Evolutionary conservation across 345 rosid species (phyloP).

Genomic region (Gossypium longicalyx): DNA sequence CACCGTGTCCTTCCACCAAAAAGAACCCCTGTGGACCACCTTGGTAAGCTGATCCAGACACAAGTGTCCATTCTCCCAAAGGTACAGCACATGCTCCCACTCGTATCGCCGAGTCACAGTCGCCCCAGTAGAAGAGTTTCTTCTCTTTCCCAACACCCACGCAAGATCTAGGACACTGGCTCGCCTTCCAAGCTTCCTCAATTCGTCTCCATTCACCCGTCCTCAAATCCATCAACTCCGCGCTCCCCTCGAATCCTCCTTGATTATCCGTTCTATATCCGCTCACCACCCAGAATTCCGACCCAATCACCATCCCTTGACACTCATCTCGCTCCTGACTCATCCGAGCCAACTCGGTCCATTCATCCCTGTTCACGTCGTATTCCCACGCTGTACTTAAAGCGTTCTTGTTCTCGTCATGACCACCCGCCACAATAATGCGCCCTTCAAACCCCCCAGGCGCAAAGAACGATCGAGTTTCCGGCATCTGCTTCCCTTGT

Average conservation of each 20-base stretch:
- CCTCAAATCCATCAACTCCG: constrained; percentile 29
- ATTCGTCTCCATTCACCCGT: constrained; percentile 41
- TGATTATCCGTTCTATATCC: constrained; percentile 57
- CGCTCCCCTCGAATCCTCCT: constrained; percentile 49
- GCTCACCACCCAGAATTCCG: constrained; percentile 56
- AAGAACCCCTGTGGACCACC: constrained; percentile 39
- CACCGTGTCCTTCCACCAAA: constrained; percentile 14
- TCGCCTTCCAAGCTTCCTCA: constrained; percentile 41
- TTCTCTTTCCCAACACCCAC: constrained; percentile 27
- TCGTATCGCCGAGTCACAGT: constrained; percentile 14
- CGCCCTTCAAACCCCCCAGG: constrained; percentile 28
- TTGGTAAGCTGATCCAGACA: constrained; percentile 31
- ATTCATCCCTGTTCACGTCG: constrained; percentile 39
- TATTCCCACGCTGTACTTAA: constrained; percentile 48
- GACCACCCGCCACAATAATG: constrained; percentile 55
- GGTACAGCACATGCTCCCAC: constrained; percentile 31
- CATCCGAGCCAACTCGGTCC: constrained; percentile 44
- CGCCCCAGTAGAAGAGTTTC: constrained; percentile 23
- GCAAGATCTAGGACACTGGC: constrained; percentile 34
- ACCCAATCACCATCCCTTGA: constrained; percentile 46
- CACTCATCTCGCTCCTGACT: constrained; percentile 23
- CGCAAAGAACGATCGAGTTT: constrained; percentile 53
- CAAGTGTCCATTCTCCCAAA: constrained; percentile 21
- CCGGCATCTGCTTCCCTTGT: constrained; percentile 47
- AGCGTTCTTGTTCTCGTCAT: constrained; percentile 59